phyloP scores from a whole-genome alignment of 2,329 filamentous ascomycete species.

The Chaetomium sp. region DNA sequence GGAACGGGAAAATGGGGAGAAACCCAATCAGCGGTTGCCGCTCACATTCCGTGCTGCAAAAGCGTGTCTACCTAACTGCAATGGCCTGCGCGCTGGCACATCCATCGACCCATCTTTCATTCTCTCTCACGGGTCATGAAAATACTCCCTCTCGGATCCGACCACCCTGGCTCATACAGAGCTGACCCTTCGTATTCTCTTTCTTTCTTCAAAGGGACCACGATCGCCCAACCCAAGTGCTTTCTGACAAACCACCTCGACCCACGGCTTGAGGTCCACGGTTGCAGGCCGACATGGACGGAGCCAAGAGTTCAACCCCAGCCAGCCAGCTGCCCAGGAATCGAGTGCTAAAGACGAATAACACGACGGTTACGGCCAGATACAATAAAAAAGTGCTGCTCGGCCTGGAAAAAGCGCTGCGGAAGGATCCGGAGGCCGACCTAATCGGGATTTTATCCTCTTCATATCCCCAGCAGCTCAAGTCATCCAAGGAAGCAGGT shows the following conservation, averaged over 20 bases:
- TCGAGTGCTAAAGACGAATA: not conserved
- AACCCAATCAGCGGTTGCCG: not conserved
- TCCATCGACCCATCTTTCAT: not conserved
- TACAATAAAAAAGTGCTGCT: conserved; percentile 1
- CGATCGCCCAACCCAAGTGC: not conserved
- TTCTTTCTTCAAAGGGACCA: not conserved
- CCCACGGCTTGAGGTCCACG: not conserved
- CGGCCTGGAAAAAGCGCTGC: not conserved
- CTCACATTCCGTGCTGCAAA: not conserved
- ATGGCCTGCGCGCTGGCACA: not conserved
- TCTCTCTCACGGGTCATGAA: not conserved
- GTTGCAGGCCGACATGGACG: not conserved
- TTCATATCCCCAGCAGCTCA: not conserved
- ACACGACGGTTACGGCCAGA: not conserved
- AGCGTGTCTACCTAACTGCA: not conserved
- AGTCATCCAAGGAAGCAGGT: not conserved
- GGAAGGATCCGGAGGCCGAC: conserved; percentile 1
- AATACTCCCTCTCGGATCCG: not conserved
- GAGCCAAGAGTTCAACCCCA: not conserved
- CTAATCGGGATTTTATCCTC: not conserved
- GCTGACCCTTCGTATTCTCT: not conserved
- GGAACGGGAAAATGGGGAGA: not conserved
- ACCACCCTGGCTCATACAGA: not conserved
- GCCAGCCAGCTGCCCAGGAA: not conserved
- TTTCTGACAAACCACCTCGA: not conserved